A percentile compares a stretch with the other conserved stretches of the same genome.
Conservation (phyloP, 371 early-diverging fungal genomes). For the Dinochytrium kinnereticum region DNA sequence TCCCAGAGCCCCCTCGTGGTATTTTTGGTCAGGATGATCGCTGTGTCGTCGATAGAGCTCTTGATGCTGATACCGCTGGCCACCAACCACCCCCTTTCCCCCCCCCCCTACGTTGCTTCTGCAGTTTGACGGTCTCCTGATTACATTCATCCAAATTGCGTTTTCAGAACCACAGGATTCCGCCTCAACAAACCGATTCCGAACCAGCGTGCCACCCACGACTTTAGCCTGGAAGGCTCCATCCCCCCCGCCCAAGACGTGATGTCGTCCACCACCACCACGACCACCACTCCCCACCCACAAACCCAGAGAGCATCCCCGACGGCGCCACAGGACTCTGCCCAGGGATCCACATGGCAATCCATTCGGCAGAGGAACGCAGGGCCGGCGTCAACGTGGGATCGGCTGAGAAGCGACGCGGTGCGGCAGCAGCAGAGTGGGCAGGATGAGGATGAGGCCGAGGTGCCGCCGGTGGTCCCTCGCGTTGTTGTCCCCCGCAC, state of each 20-base stretch:
- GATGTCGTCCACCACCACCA: neutral
- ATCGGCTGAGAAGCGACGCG: neutral
- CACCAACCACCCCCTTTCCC: too few species aligned
- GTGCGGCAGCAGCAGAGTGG: neutral
- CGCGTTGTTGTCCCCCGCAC: neutral
- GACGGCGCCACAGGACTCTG: neutral
- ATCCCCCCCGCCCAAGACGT: neutral
- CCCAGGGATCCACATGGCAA: neutral
- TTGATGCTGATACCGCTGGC: too few species aligned
- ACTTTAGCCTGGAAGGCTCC: constrained; percentile 11
- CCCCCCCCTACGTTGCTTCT: too few species aligned
- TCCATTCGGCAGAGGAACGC: neutral
- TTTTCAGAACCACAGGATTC: neutral
- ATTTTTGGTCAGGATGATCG: too few species aligned
- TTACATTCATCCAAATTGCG: neutral
- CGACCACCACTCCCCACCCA: neutral
- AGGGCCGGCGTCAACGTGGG: neutral
- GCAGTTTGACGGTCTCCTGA: too few species aligned
- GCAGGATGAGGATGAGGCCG: neutral
- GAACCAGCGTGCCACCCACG: neutral
- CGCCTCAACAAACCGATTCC: neutral
- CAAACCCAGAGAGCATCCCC: neutral
- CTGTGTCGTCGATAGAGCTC: too few species aligned
- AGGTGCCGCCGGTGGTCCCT: neutral
- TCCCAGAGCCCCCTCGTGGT: too few species aligned